Evolutionary conservation across 805 yeast genomes (phyloP).

Genomic region (Ogataea nitratoaversa): DNA sequence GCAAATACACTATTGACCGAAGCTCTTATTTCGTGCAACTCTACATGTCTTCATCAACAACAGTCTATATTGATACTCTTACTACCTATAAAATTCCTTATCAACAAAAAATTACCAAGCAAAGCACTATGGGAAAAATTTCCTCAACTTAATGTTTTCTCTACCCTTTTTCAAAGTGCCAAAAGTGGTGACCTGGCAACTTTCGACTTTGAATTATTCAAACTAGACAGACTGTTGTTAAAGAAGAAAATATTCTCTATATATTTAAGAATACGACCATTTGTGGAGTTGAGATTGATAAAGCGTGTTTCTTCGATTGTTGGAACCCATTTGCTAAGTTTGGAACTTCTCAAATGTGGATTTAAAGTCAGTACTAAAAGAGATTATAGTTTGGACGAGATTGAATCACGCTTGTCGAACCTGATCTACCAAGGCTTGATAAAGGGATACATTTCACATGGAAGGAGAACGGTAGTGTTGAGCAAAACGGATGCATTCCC

Average conservation of each 20-base stretch:
- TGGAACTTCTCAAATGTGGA: slow-evolving; percentile 9
- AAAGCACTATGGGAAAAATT: slow-evolving; percentile 34
- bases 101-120: slow-evolving; percentile 45
- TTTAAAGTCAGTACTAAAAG: slow-evolving; percentile 14
- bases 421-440: slow-evolving; percentile 56
- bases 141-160: slow-evolving; percentile 43
- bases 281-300: slow-evolving; percentile 49
- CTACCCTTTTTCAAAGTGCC: slow-evolving; percentile 45
- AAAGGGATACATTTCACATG: slow-evolving; percentile 81
- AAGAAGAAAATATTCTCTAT: slow-evolving; percentile 58
- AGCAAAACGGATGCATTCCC: slow-evolving; percentile 78
- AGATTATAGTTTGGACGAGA: slow-evolving; percentile 40
- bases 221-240: slow-evolving; percentile 48
- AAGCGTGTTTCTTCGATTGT: slow-evolving; percentile 34
- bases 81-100: slow-evolving; percentile 58
- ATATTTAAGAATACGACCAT: slow-evolving; percentile 46
- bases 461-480: slow-evolving; percentile 66
- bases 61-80: slow-evolving; percentile 50
- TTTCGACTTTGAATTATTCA: slow-evolving; percentile 43
- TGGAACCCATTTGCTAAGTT: slow-evolving; percentile 19
- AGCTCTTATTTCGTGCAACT: slow-evolving; percentile 40
- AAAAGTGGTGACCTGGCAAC: slow-evolving; percentile 50
- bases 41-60: slow-evolving; percentile 33
- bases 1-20: slow-evolving; percentile 48
- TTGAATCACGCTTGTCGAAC: slow-evolving; percentile 68